Evolutionary conservation across 2,329 filamentous ascomycete genomes (phyloP).

Genomic region (Aspergillus pseudotamarii): DNA sequence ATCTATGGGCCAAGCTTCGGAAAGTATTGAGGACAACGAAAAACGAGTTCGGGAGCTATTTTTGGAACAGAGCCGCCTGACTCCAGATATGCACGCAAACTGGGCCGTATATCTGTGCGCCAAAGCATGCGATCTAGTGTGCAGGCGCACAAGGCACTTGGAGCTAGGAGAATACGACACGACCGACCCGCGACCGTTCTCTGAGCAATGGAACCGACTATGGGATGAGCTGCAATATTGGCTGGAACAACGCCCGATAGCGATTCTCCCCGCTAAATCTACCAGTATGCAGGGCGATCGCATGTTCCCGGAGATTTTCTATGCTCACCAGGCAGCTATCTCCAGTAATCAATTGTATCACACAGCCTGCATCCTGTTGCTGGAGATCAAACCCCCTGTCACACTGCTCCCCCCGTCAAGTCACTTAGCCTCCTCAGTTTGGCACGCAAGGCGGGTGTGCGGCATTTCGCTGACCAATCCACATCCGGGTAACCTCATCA

Average conservation of each 20-base stretch:
- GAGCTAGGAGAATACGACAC: conserved; percentile 51
- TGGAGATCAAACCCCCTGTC: conserved; percentile 46
- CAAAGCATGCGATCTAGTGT: conserved; percentile 53
- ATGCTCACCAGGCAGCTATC: conserved; percentile 56
- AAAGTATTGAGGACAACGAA: conserved; percentile 21
- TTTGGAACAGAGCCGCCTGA: conserved; percentile 20
- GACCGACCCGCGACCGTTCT: conserved; percentile 42
- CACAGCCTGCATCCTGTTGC: conserved; percentile 55
- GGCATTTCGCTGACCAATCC: conserved; percentile 59
- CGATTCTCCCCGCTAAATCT: conserved; percentile 50
- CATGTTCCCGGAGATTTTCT: conserved; percentile 57
- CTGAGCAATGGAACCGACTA: conserved; percentile 48
- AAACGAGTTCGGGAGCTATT: conserved; percentile 24
- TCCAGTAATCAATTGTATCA: conserved; percentile 60
- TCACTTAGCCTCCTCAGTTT: conserved; percentile 47
- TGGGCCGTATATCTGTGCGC: conserved; percentile 61
- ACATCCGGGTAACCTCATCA: conserved; percentile 57
- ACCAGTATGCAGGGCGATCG: conserved; percentile 37
- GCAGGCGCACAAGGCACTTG: conserved; percentile 49
- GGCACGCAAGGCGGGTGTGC: conserved; percentile 58
- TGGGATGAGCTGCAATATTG: conserved; percentile 56
- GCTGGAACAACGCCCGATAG: conserved; percentile 48
- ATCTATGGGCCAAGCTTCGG: conserved; percentile 36
- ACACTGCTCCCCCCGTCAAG: conserved; percentile 22
- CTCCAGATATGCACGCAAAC: conserved; percentile 60